Evolutionary conservation across 495 filamentous ascomycete genomes (phyloP), one percentile per base, ranked within the genome.

Genomic region (Aspergillus panamensis): DNA sequence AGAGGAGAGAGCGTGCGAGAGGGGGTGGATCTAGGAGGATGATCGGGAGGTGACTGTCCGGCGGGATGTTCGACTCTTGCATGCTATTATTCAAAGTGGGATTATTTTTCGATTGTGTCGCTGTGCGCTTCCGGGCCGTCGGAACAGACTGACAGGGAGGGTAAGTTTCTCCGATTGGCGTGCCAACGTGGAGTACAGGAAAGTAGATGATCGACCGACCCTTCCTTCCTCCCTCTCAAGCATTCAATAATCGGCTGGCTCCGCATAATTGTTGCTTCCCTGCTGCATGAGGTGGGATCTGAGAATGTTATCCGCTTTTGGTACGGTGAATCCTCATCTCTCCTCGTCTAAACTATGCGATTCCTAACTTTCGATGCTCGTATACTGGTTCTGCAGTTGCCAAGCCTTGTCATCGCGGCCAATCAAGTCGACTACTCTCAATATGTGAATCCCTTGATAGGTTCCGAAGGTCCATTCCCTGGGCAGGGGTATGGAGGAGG

Each of bases 401-500:
- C 49, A n/a, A 32, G 48, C 21, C 25, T 61, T 25, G 16, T 43
- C 29, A 25, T 40, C 42, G 48, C 50, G 14, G 48, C 53, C 7
- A 14, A 50, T 6, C 40, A 57, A 32, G 58, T 65, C 12, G 76
- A 79, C 58, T 73, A 73, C 58, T 73, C 78, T 2, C 73, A 78
- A 65, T 78, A 79, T 67, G 78, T 81, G 29, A 77, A 79, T 53
- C 49, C 69, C 8, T 70, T 73, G 29, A 73, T 70, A 9, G 69
- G 64, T 20, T 69, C 72, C 6, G 72, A 75, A 59, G 72, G 72
- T 1, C 72, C 72, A 0, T 62, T 61, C 16, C 42, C 68, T 29
- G 68, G 70, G 1, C 57, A 67, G 6, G 69, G 66, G 1, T 73
- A 57, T 48, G 68, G 70, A 40, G 86, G 85, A 32, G 86, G 86